Conservation (phyloP, 768 basidiomycete species). For the Imleria badia region DNA sequence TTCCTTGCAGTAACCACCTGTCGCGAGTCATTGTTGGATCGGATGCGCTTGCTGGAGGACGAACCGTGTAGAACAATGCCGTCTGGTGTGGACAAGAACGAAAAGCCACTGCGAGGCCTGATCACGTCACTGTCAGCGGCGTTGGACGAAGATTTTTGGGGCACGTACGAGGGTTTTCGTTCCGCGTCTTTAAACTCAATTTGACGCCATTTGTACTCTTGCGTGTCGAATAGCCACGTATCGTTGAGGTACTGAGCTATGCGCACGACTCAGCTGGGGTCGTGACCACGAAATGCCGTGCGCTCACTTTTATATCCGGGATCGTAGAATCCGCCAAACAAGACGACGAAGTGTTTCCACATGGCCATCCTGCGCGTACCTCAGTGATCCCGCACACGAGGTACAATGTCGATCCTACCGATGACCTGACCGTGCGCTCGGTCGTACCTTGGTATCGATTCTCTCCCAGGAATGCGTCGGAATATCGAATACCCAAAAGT, state of each 20-base stretch:
- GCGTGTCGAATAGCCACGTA: constrained; percentile 82
- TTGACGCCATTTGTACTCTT: constrained; percentile 84
- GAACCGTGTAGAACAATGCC: constrained; percentile 79
- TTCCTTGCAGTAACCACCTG: constrained; percentile 90
- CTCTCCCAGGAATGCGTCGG: constrained; percentile 80
- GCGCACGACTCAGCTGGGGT: not conserved
- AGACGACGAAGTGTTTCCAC: constrained; percentile 84
- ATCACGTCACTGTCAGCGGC: not conserved
- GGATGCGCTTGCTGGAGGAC: constrained; percentile 1
- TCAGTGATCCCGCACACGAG: not conserved
- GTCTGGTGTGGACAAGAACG: constrained; percentile 74
- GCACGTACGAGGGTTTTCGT: constrained; percentile 64
- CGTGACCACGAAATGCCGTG: no score
- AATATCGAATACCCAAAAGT: constrained; percentile 88
- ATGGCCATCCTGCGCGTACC: constrained; percentile 65
- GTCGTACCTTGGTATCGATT: constrained; percentile 81
- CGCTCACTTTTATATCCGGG: constrained; percentile 72
- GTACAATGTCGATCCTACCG: constrained; percentile 39
- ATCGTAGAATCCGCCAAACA: constrained; percentile 92
- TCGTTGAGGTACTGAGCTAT: constrained; percentile 81
- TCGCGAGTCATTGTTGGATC: not conserved
- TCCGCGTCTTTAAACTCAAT: constrained; percentile 74
- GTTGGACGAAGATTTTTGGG: not conserved
- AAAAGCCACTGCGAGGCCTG: constrained; percentile 81
- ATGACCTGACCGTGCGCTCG: constrained; percentile 81